A percentile compares a stretch with the other conserved stretches of the same genome.
Conservation (phyloP, 352 stramenopile genomes). For the Phytophthora capsici region DNA sequence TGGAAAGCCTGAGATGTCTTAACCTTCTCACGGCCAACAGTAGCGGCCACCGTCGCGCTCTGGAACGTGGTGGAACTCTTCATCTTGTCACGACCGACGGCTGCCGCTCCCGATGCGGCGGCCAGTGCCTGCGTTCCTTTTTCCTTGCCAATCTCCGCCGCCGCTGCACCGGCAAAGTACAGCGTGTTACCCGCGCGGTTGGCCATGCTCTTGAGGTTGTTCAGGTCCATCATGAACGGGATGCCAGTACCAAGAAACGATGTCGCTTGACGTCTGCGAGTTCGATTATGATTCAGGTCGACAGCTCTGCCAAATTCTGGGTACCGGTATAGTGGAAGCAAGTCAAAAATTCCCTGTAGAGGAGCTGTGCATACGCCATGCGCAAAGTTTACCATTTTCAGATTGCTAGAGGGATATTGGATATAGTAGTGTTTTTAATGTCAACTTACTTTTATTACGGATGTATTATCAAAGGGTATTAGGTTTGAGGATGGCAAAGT, state of each 20-base stretch:
- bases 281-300: slow-evolving; percentile 33
- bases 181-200: slow-evolving; percentile 81
- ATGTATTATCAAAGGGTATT: background rate
- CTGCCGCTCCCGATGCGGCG: slow-evolving; percentile 54
- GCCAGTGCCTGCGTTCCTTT: slow-evolving; percentile 62
- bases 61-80: slow-evolving; percentile 73
- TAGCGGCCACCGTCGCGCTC: slow-evolving; percentile 58
- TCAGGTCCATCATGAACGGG: slow-evolving; percentile 47
- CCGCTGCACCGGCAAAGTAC: slow-evolving; percentile 61
- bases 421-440: background rate
- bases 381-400: slow-evolving; percentile 2
- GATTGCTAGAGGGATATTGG: background rate
- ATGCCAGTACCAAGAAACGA: background rate
- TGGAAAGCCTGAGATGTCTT: slow-evolving; percentile 71
- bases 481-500: slow-evolving; percentile 1
- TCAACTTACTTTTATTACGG: background rate
- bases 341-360: slow-evolving; percentile 10
- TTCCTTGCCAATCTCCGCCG: slow-evolving; percentile 58
- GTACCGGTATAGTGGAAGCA: slow-evolving; percentile 22
- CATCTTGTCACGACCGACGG: slow-evolving; percentile 56
- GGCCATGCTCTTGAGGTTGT: slow-evolving; percentile 75
- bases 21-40: slow-evolving; percentile 58
- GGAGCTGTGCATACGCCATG: background rate
- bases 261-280: slow-evolving; percentile 16
- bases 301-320: slow-evolving; percentile 15